These are phyloP conservation scores for Chenopodium formosanum DNA, from an alignment of 148 eudicot genomes.

Conservation along the genomic window DNA sequence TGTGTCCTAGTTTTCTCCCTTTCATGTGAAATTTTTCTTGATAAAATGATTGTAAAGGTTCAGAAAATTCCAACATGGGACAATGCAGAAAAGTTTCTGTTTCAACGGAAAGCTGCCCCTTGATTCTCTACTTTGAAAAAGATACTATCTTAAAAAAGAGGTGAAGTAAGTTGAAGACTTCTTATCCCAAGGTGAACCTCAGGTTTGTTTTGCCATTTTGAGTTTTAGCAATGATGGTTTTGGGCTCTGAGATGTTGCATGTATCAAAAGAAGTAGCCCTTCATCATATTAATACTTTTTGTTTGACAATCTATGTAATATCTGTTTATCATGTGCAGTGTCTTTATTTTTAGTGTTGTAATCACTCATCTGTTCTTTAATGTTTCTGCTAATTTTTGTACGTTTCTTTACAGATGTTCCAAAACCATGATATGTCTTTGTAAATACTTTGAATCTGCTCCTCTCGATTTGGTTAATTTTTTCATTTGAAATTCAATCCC, in stretches of 20 bases:
- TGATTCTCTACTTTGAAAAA: constrained; percentile 65
- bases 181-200: constrained; percentile 44
- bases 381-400: not conserved
- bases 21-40: not conserved
- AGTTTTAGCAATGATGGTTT: no score
- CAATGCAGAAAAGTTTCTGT: constrained; percentile 79
- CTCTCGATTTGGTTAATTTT: no score
- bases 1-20: not conserved
- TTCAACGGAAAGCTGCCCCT: constrained; percentile 52
- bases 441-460: constrained; percentile 74
- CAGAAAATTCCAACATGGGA: constrained; percentile 68
- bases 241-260: no score
- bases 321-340: not conserved
- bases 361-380: not conserved
- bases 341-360: not conserved
- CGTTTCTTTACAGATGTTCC: constrained; percentile 48
- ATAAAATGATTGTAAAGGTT: constrained; percentile 8
- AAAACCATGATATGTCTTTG: constrained; percentile 89
- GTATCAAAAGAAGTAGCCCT: no score
- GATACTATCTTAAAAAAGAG: constrained; percentile 50
- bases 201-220: constrained; percentile 43
- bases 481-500: no score
- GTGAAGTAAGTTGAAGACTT: constrained; percentile 63
- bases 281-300: no score
- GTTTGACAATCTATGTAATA: not conserved